These are phyloP conservation scores for Candida xiaguanensis DNA, from an alignment of 805 yeast genomes.

Conservation along the genomic window DNA sequence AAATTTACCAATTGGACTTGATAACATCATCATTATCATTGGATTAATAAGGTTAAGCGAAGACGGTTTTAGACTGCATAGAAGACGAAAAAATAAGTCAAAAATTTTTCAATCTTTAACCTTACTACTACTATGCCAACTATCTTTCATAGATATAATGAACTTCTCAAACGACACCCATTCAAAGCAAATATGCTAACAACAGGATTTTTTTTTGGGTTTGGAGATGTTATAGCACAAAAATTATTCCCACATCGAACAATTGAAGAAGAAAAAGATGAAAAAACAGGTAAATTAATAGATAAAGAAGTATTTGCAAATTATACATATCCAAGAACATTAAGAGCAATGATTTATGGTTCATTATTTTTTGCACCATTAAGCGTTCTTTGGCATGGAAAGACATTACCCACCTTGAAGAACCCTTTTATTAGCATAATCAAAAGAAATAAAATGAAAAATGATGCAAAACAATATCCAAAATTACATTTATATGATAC, in stretches of 20 bases:
- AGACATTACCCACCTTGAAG: conserved; percentile 31
- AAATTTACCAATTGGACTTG: too few species aligned
- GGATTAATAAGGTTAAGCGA: background rate
- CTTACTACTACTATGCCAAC: conserved; percentile 10
- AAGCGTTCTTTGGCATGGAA: conserved; percentile 36
- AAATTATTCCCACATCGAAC: conserved; percentile 31
- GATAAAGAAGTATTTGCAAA: conserved; percentile 15
- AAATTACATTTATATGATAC: conserved; percentile 17
- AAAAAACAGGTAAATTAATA: conserved; percentile 3
- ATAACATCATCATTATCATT: background rate
- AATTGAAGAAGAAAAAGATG: conserved; percentile 8
- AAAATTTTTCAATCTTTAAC: conserved; percentile 2
- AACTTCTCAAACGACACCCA: conserved; percentile 42
- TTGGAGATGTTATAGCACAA: conserved; percentile 43
- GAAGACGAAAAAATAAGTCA: background rate
- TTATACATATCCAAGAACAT: conserved; percentile 27
- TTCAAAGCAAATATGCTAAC: conserved; percentile 51
- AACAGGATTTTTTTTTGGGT: conserved; percentile 46
- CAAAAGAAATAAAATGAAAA: conserved; percentile 6
- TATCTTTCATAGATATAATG: conserved; percentile 19
- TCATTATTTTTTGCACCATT: conserved; percentile 36
- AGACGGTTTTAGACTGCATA: background rate
- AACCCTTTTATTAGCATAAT: conserved; percentile 27
- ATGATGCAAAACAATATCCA: conserved; percentile 12
- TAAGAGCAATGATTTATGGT: conserved; percentile 37